Base-by-base conservation (phyloP, 805 yeast genomes). In the Metschnikowia koreensis region DNA sequence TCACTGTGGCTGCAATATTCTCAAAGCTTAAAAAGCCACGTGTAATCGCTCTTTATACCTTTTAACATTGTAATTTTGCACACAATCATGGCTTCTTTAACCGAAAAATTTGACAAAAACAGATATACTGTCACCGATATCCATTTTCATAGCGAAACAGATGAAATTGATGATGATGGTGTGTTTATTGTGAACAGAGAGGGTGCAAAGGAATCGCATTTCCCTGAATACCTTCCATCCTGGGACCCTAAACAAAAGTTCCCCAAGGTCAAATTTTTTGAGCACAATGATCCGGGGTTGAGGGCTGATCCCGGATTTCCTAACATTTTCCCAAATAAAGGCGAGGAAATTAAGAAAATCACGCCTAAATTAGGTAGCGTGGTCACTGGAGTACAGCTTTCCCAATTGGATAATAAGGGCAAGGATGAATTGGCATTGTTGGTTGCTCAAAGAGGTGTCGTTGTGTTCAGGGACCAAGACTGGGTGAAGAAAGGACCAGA, bases 291-390 rank as follows among this genome's bases (percentile, higher is more conserved):
- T 49, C 65, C 65, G n/a, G 74, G 71, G 0, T 37, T 52, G 9
- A 52, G 63, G 15, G 74, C 66, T 1, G 61, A 62, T 50, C 56
- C 59, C 7, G 34, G 47, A 1, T 64, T 59, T 29, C 48, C 56
- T 13, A 59, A 64, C 42, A 59, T 69, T 16, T 60, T 67, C 44
- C 61, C 63, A 6, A 31, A 51, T 7, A 54, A 48, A 13, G 60
- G 53, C 26, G 50, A 54, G 40, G 46, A 41, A 6, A 17, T 59
- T 47, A 62, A 65, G 52, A 48, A 45, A 5, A 56, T 68, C 39
- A 66, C 73, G 9, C 74, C 73, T 16, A 67, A 66, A 55, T 57
- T 69, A 29, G 74, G 74, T 4, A 57, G 66, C 13, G 70, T 66
- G 50, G 56, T 69, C 17, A 44, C 52, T 3, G 70, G 70, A 1